Base-by-base conservation (phyloP, 2,329 filamentous ascomycete species). In the Fusarium verrucosum region DNA sequence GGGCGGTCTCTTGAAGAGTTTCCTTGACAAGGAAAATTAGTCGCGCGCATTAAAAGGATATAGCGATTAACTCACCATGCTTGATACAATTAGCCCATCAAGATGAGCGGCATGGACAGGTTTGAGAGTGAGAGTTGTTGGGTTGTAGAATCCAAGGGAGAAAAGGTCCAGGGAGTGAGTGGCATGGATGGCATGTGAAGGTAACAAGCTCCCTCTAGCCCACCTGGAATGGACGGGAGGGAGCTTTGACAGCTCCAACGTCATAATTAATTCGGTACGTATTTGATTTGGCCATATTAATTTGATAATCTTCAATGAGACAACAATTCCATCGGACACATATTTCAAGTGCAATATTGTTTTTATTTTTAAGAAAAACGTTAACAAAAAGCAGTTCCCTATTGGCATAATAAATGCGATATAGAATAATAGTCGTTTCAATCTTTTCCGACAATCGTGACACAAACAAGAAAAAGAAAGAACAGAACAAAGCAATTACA, bases 1-100 rank as follows among this genome's bases (percentile, higher is more conserved):
- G 74, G 26, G 70, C 72, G 11, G 75, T 74, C 51, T 78, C 75
- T 57, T 75, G 71, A 22, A 79, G 50, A n/a, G 73, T 70, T 47
- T 79, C 76, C 77, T 78, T 51, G 14, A 10, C 32, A 42, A 28
- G 19, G 20, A 42, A 30, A 43, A 37, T 65, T 23, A 65, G 61
- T 42, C n/a, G 28, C 33, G 32, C n/a, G 35, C 26, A 23, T 26
- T 25, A 17, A 7, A 25, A 16, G 10, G 35, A 50, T 6, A 30
- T 20, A n/a, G 28, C 11, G 22, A 38, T 28, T 25, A 32, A 45
- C 35, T 68, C 30, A 71, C 69, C 69, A 71, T 71, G 17, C 17
- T 58, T 35, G 35, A 37, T 55, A 30, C 16, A 33, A 38, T 49
- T 25, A 62, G 46, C 45, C 47, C 46, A 55, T 47, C 37, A 35